phyloP scores from a whole-genome alignment of 495 filamentous ascomycete species.

The Annulohypoxylon moriforme region DNA sequence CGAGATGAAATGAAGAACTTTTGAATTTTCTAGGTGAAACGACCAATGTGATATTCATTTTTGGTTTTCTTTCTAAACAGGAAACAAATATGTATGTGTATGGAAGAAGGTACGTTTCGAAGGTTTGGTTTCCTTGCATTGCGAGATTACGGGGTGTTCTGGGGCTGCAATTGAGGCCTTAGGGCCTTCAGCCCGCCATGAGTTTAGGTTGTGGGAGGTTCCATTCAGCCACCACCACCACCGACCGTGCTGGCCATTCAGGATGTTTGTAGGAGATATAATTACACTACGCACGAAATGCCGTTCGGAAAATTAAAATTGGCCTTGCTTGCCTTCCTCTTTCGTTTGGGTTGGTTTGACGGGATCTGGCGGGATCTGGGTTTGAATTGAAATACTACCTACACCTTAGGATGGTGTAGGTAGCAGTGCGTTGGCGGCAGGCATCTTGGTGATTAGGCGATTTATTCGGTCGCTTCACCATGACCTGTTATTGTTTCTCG shows the following conservation, averaged over 20 bases:
- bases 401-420: no score
- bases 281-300: background rate
- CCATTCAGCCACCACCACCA: background rate
- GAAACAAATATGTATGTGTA: background rate
- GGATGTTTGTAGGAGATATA: background rate
- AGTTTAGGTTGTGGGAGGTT: background rate
- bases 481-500: background rate
- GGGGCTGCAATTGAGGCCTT: background rate
- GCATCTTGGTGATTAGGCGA: background rate
- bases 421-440: no score
- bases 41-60: background rate
- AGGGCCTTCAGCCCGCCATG: background rate
- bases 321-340: background rate
- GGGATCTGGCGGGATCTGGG: background rate
- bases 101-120: background rate
- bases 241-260: background rate
- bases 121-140: background rate
- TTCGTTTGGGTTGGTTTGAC: background rate
- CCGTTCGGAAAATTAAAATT: background rate
- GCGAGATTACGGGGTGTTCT: conserved; percentile 5
- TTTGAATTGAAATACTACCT: no score
- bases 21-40: conserved; percentile 1
- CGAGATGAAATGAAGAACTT: background rate
- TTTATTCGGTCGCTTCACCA: background rate
- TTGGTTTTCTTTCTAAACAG: background rate